These are phyloP conservation scores for Calonectria pteridis DNA, from an alignment of 2,329 filamentous ascomycete genomes.

Conservation along the genomic window DNA sequence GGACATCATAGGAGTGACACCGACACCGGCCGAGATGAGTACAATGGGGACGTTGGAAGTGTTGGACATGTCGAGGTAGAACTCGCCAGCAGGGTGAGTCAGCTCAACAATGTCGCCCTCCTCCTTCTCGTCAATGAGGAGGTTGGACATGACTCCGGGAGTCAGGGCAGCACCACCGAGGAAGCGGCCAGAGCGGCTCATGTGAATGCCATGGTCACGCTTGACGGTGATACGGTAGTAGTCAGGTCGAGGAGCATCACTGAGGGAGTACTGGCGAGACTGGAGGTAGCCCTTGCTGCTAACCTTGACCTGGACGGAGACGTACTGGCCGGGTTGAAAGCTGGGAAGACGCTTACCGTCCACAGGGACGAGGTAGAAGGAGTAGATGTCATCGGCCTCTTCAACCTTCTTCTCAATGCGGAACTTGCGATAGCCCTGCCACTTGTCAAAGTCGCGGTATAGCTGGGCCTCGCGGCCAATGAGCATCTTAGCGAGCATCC, in stretches of 20 bases:
- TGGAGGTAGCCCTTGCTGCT: conserved; percentile 71
- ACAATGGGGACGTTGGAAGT: conserved; percentile 60
- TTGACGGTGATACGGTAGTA: conserved; percentile 81
- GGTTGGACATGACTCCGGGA: conserved; percentile 77
- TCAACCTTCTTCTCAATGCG: conserved; percentile 72
- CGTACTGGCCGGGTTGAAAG: conserved; percentile 80
- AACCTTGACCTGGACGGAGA: conserved; percentile 72
- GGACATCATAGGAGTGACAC: conserved; percentile 70
- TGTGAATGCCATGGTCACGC: conserved; percentile 68
- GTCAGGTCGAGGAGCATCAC: conserved; percentile 70
- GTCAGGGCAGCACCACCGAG: conserved; percentile 54
- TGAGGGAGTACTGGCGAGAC: conserved; percentile 79
- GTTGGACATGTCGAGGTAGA: conserved; percentile 63
- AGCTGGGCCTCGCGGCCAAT: conserved; percentile 74
- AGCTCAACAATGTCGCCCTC: conserved; percentile 74
- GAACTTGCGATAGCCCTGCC: conserved; percentile 78
- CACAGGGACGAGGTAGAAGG: conserved; percentile 76
- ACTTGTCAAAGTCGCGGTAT: conserved; percentile 71
- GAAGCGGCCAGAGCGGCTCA: conserved; percentile 42
- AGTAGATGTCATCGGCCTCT: conserved; percentile 77
- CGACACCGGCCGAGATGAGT: conserved; percentile 72
- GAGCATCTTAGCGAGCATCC: conserved; percentile 79
- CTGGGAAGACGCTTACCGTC: conserved; percentile 71
- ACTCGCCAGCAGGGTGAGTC: conserved; percentile 75
- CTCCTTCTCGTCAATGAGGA: conserved; percentile 72